These are phyloP conservation scores for Nyctanthes arbortristis DNA, from an alignment of 257 asterid species.

Conservation along the genomic window DNA sequence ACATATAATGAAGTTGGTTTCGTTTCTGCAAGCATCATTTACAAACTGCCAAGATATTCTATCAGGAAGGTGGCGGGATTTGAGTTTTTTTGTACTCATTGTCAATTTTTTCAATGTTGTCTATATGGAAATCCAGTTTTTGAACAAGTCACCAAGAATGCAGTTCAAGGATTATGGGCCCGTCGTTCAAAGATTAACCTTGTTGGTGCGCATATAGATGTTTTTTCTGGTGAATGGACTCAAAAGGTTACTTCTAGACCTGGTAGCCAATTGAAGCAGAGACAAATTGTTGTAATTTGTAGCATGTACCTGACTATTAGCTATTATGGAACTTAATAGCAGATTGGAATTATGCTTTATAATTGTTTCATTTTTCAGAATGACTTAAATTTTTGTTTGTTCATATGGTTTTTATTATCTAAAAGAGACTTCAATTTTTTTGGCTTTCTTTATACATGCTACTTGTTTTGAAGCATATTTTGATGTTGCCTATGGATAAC, in stretches of 20 bases:
- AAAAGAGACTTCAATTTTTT: neutral
- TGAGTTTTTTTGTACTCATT: neutral
- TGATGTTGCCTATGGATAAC: neutral
- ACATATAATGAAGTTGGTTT: neutral
- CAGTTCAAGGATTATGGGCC: slow-evolving; percentile 97
- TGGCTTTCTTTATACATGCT: neutral
- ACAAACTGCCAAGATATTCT: too few relatives aligned
- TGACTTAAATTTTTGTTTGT: neutral
- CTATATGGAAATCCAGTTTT: slow-evolving; percentile 61
- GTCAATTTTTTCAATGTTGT: slow-evolving; percentile 20
- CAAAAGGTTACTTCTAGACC: slow-evolving; percentile 72
- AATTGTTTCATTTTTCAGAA: slow-evolving; percentile 1
- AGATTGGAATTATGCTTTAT: slow-evolving; percentile 9
- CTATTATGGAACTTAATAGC: slow-evolving; percentile 13
- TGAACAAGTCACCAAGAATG: slow-evolving; percentile 93
- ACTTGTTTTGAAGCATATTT: neutral
- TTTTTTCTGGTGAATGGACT: slow-evolving; percentile 99
- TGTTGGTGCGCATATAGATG: slow-evolving; percentile 99
- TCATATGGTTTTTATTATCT: slow-evolving; percentile 1
- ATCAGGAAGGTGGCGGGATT: neutral
- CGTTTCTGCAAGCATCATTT: neutral
- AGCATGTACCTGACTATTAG: slow-evolving; percentile 8
- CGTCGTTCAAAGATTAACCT: slow-evolving; percentile 94
- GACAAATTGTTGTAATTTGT: neutral
- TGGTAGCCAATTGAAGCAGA: slow-evolving; percentile 20